These are phyloP conservation scores for Ganoderma multipileum DNA, from an alignment of 1,284 basidiomycete genomes.

Conservation along the genomic window DNA sequence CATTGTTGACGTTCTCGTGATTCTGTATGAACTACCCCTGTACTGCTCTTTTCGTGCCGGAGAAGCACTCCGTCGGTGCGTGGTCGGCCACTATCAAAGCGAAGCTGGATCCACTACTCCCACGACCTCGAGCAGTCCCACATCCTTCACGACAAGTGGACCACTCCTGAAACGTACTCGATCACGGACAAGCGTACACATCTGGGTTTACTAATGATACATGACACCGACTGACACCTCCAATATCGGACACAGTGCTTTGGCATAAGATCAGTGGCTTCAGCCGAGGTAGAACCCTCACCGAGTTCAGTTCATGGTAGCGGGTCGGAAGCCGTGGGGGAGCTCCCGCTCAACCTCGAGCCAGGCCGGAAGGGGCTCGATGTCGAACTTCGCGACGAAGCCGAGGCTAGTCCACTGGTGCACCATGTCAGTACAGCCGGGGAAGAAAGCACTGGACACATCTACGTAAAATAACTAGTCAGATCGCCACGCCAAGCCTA, in stretches of 20 bases:
- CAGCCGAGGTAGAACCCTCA: background rate
- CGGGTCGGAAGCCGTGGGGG: background rate
- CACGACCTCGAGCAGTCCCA: too few relatives aligned
- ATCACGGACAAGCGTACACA: background rate
- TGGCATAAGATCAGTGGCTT: background rate
- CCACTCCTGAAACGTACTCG: too few relatives aligned
- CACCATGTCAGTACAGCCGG: background rate
- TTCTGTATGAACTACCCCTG: too few relatives aligned
- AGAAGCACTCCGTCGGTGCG: too few relatives aligned
- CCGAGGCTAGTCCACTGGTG: background rate
- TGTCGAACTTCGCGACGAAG: background rate
- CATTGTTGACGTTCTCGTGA: too few relatives aligned
- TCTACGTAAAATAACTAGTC: background rate
- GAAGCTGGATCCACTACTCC: too few relatives aligned
- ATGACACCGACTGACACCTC: background rate
- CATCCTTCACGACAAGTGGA: too few relatives aligned
- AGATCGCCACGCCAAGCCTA: background rate
- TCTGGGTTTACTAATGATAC: background rate
- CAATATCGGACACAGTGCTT: background rate
- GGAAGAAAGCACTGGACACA: background rate
- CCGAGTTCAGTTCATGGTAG: background rate
- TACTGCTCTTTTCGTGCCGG: too few relatives aligned
- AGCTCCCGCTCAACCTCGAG: background rate
- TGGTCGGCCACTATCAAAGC: too few relatives aligned
- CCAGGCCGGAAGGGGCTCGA: background rate